These are phyloP conservation scores for Mortierella hygrophila DNA, from an alignment of 192 early-diverging fungal genomes.

Conservation along the genomic window DNA sequence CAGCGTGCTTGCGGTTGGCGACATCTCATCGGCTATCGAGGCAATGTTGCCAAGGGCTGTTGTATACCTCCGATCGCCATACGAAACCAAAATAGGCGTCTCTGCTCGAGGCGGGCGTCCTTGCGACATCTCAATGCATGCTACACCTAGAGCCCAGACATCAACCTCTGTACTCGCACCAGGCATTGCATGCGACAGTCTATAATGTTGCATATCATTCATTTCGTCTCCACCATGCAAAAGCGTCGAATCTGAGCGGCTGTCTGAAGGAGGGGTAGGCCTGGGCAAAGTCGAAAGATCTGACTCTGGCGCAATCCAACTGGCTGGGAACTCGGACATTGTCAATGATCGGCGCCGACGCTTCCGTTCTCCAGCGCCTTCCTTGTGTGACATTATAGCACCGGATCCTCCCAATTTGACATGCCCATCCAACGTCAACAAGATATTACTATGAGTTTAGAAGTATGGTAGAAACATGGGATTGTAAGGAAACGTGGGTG, in stretches of 20 bases:
- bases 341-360: slow-evolving; percentile 40
- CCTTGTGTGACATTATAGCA: slow-evolving; percentile 42
- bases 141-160: slow-evolving; percentile 47
- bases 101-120: slow-evolving; percentile 43
- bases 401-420: slow-evolving; percentile 48
- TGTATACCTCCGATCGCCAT: slow-evolving; percentile 22
- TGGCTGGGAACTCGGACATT: slow-evolving; percentile 48
- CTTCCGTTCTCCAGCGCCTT: slow-evolving; percentile 44
- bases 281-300: background rate
- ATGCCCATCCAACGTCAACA: slow-evolving; percentile 34
- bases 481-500: background rate
- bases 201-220: background rate
- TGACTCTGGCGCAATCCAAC: slow-evolving; percentile 50
- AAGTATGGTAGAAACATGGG: background rate
- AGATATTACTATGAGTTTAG: slow-evolving; percentile 24
- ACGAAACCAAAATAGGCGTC: slow-evolving; percentile 29
- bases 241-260: background rate
- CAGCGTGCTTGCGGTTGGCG: background rate
- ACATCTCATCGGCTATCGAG: background rate
- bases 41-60: background rate
- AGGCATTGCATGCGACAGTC: slow-evolving; percentile 12
- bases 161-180: slow-evolving; percentile 30
- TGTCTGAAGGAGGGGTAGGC: background rate
- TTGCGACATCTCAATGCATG: slow-evolving; percentile 49
- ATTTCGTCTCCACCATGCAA: background rate